These are phyloP conservation scores for Cicer arietinum DNA, from an alignment of 306 rosid genomes.

Conservation along the genomic window DNA sequence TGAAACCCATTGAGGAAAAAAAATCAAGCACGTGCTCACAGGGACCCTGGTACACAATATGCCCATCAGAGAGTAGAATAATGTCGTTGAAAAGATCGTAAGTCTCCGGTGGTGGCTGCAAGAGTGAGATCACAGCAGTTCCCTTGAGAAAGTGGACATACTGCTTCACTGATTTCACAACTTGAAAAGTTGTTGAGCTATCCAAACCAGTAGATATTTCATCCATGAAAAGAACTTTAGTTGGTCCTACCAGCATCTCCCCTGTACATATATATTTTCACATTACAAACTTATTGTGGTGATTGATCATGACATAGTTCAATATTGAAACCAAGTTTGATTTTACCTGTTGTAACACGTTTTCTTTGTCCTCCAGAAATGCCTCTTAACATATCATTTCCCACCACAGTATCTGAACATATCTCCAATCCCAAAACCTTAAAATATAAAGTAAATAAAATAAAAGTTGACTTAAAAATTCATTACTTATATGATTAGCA, in stretches of 20 bases:
- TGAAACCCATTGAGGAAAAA: slow-evolving; percentile 52
- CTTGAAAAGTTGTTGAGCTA: slow-evolving; percentile 61
- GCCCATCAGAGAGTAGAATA: slow-evolving; percentile 58
- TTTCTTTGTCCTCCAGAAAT: slow-evolving; percentile 68
- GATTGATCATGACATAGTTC: not conserved
- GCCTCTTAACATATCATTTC: slow-evolving; percentile 56
- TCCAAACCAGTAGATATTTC: slow-evolving; percentile 71
- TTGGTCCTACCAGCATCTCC: slow-evolving; percentile 67
- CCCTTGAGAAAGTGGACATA: slow-evolving; percentile 52
- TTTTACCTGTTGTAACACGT: slow-evolving; percentile 62
- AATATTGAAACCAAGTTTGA: not conserved
- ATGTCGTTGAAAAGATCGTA: slow-evolving; percentile 65
- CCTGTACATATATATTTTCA: slow-evolving; percentile 39
- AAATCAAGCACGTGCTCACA: slow-evolving; percentile 57
- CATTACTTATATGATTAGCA: not conserved
- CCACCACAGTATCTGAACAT: slow-evolving; percentile 63
- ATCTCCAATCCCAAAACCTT: slow-evolving; percentile 61
- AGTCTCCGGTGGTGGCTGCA: slow-evolving; percentile 71
- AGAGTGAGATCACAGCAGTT: slow-evolving; percentile 58
- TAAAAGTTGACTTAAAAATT: not conserved
- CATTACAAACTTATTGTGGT: not conserved
- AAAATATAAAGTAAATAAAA: not conserved
- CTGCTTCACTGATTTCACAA: slow-evolving; percentile 58
- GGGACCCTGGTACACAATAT: slow-evolving; percentile 63
- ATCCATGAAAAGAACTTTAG: slow-evolving; percentile 66